Percentiles rank a stretch among this genome's conserved stretches.
phyloP scores from a whole-genome alignment of 495 filamentous ascomycete genomes.

The Articulospora tetracladia region DNA sequence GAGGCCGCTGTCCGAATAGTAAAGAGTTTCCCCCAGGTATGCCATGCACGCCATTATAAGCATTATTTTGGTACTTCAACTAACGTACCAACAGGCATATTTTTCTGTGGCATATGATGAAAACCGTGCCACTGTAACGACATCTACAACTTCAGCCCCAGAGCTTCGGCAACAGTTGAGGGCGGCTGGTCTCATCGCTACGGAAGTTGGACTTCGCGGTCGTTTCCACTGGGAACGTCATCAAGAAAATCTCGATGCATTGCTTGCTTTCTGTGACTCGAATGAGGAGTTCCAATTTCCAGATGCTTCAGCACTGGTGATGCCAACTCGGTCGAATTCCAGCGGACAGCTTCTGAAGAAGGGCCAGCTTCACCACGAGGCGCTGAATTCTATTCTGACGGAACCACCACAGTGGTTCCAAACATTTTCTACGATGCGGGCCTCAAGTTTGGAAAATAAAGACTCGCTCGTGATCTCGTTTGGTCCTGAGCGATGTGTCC shows the following conservation, averaged over 20 bases:
- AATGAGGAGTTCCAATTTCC: constrained; percentile 34
- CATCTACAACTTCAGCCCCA: constrained; percentile 20
- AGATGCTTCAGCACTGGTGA: constrained; percentile 30
- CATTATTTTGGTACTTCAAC: not conserved
- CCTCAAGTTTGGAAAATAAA: constrained; percentile 8
- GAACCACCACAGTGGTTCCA: constrained; percentile 40
- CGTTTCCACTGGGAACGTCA: constrained; percentile 33
- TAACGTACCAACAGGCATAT: constrained; percentile 31
- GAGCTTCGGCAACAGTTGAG: constrained; percentile 30
- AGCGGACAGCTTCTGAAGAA: constrained; percentile 19
- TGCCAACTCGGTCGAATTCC: constrained; percentile 29
- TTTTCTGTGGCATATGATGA: constrained; percentile 42
- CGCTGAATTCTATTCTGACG: constrained; percentile 36
- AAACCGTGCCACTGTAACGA: constrained; percentile 34
- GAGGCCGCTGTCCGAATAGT: constrained; percentile 26
- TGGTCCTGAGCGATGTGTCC: constrained; percentile 39
- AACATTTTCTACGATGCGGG: constrained; percentile 25
- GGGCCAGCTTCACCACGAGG: constrained; percentile 30
- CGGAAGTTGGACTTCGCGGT: constrained; percentile 33
- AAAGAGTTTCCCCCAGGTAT: constrained; percentile 18
- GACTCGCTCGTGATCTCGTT: constrained; percentile 33
- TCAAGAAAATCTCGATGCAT: not conserved
- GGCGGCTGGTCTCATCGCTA: constrained; percentile 31
- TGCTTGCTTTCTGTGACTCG: constrained; percentile 26
- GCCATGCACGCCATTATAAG: not conserved